Percentiles rank a stretch among this genome's conserved stretches.
Evolutionary conservation across 805 yeast genomes (phyloP).

Genomic region (Blastobotrys attinorum): DNA sequence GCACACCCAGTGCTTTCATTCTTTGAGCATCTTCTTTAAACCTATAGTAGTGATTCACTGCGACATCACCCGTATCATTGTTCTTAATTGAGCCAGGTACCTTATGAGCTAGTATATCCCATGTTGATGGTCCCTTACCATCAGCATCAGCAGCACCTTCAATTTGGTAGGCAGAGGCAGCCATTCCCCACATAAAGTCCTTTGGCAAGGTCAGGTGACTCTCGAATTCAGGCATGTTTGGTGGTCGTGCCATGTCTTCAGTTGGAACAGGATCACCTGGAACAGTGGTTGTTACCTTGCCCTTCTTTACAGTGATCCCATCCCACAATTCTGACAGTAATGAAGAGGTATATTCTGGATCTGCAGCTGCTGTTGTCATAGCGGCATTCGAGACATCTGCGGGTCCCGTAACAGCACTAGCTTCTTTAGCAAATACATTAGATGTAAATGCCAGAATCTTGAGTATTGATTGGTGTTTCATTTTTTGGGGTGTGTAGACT

Average conservation of each 20-base stretch:
- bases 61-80: slow-evolving; percentile 20
- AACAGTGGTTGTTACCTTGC: slow-evolving; percentile 7
- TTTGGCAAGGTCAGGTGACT: slow-evolving; percentile 5
- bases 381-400: no score
- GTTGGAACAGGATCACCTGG: slow-evolving; percentile 9
- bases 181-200: slow-evolving; percentile 23
- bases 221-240: slow-evolving; percentile 8
- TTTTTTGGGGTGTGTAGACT: no score
- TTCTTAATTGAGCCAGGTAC: slow-evolving; percentile 10
- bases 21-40: slow-evolving; percentile 30
- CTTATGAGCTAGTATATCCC: slow-evolving; percentile 19
- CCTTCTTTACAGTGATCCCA: slow-evolving; percentile 9
- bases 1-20: slow-evolving; percentile 28
- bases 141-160: slow-evolving; percentile 32
- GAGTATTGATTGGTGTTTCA: no score
- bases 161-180: slow-evolving; percentile 30
- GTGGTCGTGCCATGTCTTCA: slow-evolving; percentile 13
- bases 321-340: slow-evolving; percentile 11
- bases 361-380: background rate
- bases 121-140: slow-evolving; percentile 28
- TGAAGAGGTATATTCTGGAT: slow-evolving; percentile 1
- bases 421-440: no score
- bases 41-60: slow-evolving; percentile 29
- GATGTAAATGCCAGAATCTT: no score
- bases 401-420: no score